phyloP scores from a whole-genome alignment of 108 stramenopile genomes.

The Stephanodiscus triporus region DNA sequence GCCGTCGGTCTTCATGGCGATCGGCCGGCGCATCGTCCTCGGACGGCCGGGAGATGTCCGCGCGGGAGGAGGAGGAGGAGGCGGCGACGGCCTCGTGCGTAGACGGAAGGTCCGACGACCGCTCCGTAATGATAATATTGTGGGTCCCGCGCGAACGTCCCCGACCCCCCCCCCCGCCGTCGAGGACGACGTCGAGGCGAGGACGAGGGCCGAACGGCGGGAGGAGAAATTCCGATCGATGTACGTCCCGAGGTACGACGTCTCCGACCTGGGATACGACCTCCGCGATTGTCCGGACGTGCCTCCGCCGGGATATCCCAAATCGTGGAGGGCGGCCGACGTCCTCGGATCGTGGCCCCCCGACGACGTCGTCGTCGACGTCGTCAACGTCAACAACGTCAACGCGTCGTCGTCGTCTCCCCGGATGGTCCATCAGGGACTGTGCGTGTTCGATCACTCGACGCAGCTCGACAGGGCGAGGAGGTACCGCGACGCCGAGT shows the following conservation, averaged over 20 bases:
- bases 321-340: slow-evolving; percentile 27
- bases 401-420: no score
- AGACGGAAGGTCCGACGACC: no score
- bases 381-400: background rate
- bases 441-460: slow-evolving; percentile 45
- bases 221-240: slow-evolving; percentile 26
- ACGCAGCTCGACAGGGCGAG: slow-evolving; percentile 43
- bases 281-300: slow-evolving; percentile 32
- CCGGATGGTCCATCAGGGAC: slow-evolving; percentile 34
- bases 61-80: no score
- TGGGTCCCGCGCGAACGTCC: no score
- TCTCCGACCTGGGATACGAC: slow-evolving; percentile 27
- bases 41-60: no score
- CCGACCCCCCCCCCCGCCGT: no score
- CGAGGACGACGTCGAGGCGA: background rate
- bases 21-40: no score
- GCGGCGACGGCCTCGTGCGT: no score
- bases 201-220: background rate
- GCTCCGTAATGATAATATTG: no score
- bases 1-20: no score
- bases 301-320: slow-evolving; percentile 46
- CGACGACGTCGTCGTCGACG: slow-evolving; percentile 11
- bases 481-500: slow-evolving; percentile 63
- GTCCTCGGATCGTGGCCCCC: slow-evolving; percentile 39
- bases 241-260: slow-evolving; percentile 20